Evolutionary conservation across 257 asterid species (phyloP), one percentile per base, ranked within the genome.

Genomic region (Solanum corneliomulleri): DNA sequence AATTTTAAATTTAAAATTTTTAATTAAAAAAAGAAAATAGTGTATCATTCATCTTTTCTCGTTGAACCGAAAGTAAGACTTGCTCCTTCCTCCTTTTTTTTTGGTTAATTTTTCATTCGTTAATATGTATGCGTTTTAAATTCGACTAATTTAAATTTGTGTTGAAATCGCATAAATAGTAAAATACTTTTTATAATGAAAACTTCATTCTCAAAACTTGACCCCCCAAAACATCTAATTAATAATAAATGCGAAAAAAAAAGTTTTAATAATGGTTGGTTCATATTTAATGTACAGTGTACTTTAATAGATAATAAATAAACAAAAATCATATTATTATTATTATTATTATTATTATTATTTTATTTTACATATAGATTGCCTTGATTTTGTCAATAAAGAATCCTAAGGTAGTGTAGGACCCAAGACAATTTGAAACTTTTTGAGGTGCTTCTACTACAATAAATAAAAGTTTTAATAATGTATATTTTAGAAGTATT

Each of bases 81-180:
- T 64, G 4, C 9, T 64, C 72, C 35, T 64, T 25, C 15, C 7
- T n/a, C 1, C n/a, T 9, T 52, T 23, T 62, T 12, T 45, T 45
- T 9, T 62, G n/a, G 8, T 62, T 62, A 4, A 0, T 11, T 64
- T 25, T 11, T 5, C 18, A 1, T 4, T 64, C 3, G 0, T n/a
- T n/a, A 0, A 25, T 9, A 25, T 0, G 4, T 25, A 25, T 64
- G 2, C 1, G 0, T 64, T n/a, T 64, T 5, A 25, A 5, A 11
- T 64, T 11, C 0, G 3, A 64, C 1, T n/a, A 64, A 11, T 64
- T 25, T 64, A 0, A 12, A 64, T 11, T 64, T 25, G 0, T 12
- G 0, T 25, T 13, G 1, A 64, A 64, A 25, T 64, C 0, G 2
- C 9, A 25, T 1, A 5, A 0, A 64, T 1, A 12, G 1, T n/a